Percentiles rank a stretch among this genome's conserved stretches.
These are phyloP conservation scores for peach (Prunus persica) DNA, from an alignment of 306 rosid species.

Conservation along the genomic window DNA sequence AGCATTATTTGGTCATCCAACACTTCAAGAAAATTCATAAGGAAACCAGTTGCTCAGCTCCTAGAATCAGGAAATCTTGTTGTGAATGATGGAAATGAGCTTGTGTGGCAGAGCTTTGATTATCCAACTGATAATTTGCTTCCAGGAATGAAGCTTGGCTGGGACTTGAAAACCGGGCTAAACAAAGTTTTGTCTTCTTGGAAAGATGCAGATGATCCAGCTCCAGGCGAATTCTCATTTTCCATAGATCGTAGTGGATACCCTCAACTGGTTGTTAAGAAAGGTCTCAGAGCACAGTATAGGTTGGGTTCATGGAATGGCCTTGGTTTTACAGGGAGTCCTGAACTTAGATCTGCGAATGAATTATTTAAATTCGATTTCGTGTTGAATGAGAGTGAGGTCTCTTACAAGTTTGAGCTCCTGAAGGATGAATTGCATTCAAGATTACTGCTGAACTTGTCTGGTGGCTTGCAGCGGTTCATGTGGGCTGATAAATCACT, in stretches of 20 bases:
- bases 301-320: constrained; percentile 60
- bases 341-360: background rate
- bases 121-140: constrained; percentile 51
- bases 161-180: constrained; percentile 35
- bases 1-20: constrained; percentile 35
- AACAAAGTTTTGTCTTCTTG: constrained; percentile 34
- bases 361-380: background rate
- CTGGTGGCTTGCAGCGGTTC: constrained; percentile 15
- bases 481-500: constrained; percentile 27
- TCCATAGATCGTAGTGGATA: background rate
- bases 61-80: constrained; percentile 51
- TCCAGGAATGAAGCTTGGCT: constrained; percentile 60
- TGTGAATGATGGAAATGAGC: constrained; percentile 19
- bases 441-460: constrained; percentile 41
- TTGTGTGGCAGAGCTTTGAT: constrained; percentile 59
- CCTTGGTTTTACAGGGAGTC: constrained; percentile 12
- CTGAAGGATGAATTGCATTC: constrained; percentile 21
- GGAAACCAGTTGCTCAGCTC: constrained; percentile 38
- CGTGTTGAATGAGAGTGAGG: constrained; percentile 33
- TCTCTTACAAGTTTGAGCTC: constrained; percentile 39
- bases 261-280: constrained; percentile 37
- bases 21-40: constrained; percentile 10
- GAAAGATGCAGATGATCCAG: constrained; percentile 46
- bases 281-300: constrained; percentile 25
- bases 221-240: constrained; percentile 36